Evolutionary conservation across 106 monocot species (phyloP).

Genomic region (Vanilla planifolia): DNA sequence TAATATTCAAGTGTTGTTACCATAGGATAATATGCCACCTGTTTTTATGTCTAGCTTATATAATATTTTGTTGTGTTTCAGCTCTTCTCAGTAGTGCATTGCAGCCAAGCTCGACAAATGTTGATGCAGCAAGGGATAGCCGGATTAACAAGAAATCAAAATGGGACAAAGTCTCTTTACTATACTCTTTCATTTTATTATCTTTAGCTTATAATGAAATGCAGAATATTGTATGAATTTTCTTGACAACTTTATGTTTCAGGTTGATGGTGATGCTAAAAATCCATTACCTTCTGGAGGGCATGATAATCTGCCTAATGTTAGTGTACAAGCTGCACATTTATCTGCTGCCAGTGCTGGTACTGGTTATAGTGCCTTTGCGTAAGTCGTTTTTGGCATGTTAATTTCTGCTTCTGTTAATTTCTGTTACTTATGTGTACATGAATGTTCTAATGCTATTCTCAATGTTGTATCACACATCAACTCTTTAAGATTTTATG

Average conservation of each 20-base stretch:
- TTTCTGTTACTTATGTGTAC: too few relatives aligned
- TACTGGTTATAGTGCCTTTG: conserved; percentile 91
- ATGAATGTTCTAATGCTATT: too few relatives aligned
- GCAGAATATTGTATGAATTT: neutral
- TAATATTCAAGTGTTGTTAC: neutral
- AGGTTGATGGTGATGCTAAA: conserved; percentile 79
- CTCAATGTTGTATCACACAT: too few relatives aligned
- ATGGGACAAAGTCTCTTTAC: conserved; percentile 84
- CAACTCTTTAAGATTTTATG: too few relatives aligned
- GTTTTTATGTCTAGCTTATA: neutral
- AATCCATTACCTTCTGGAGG: conserved; percentile 33
- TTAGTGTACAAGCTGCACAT: conserved; percentile 44
- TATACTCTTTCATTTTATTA: neutral
- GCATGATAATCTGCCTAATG: conserved; percentile 36
- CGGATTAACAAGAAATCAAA: conserved; percentile 82
- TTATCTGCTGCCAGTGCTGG: conserved; percentile 71
- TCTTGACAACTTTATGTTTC: neutral
- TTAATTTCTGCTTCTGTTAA: neutral
- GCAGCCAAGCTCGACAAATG: conserved; percentile 15
- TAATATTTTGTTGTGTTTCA: conserved; percentile 19
- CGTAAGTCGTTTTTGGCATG: conserved; percentile 42
- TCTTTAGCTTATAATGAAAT: neutral
- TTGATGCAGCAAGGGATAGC: conserved; percentile 42
- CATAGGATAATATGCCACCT: neutral
- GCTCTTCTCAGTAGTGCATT: conserved; percentile 21